Evolutionary conservation across 768 basidiomycete species (phyloP), one percentile per base, ranked within the genome.

Genomic region (Tulasnella sp.): DNA sequence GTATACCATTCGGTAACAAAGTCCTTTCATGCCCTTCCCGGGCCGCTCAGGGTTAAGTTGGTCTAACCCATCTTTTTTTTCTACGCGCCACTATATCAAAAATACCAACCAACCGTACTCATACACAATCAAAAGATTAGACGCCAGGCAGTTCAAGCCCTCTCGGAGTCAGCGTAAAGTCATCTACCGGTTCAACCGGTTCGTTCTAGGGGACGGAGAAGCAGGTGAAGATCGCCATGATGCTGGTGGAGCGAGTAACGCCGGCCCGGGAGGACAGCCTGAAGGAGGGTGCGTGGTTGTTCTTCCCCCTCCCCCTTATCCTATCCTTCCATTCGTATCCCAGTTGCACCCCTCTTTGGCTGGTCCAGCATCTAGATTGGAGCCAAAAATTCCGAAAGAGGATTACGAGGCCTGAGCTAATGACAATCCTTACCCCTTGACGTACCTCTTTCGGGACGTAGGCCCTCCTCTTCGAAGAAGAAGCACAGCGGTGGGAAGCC

Each of bases 1-100:
- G 83, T 97, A 98, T 84, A 96, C 97, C 3, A 98, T 98, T 85
- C 94, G 91, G 96, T 94, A 37, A 2, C 6, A 83, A 79, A 88
- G 16, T 34, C 76, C 83, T 69, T 82, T 85, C 48, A n/a, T n/a
- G n/a, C n/a, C n/a, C n/a, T 82, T 85, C 46, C 72, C 84, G 20
- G 20, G 4, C 54, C 54, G n/a, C 24, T 24, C n/a, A 28, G 22
- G n/a, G 22, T 22, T 58, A 6, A 2, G 37, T 83, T 73, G 85
- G 82, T 75, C 79, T 86, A 7, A 50, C 80, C 31, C 82, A 80
- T 34, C 83, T 83, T 24, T 72, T 3, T 28, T 72, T 24, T 14
- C 37, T 37, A 37, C 14, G 11, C 69, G 28, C 28, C 37, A 28
- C 69, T 41, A 72, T 14, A 3, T 14, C 12, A 8, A 42, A 42